A percentile compares a stretch with the other conserved stretches of the same genome.
Conservation (phyloP, 1,139 yeast genomes). For the Debaryomyces subglobosus region DNA sequence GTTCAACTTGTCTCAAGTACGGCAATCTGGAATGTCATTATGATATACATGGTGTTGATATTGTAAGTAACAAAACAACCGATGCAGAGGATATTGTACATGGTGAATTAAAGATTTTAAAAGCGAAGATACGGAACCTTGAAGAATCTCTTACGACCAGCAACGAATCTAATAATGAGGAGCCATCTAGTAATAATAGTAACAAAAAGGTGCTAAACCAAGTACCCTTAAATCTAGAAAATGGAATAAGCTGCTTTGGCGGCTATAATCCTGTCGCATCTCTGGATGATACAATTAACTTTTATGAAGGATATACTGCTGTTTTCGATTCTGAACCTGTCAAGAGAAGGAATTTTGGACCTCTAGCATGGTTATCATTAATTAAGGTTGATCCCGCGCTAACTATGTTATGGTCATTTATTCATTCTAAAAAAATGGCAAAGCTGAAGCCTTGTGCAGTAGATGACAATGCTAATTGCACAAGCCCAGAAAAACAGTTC, state of each 20-base stretch:
- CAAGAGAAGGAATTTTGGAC: conserved; percentile 32
- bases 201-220: background rate
- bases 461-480: background rate
- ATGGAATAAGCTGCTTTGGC: background rate
- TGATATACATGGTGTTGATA: conserved; percentile 10
- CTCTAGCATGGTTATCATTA: conserved; percentile 39
- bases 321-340: conserved; percentile 28
- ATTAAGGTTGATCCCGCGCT: conserved; percentile 6
- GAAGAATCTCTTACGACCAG: conserved; percentile 8
- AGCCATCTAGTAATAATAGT: background rate
- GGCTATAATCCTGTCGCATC: conserved; percentile 20
- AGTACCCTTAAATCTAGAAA: background rate
- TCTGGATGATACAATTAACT: conserved; percentile 32
- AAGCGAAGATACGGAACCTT: conserved; percentile 14
- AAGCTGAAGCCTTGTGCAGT: background rate
- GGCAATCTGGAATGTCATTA: conserved; percentile 33
- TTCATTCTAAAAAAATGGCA: background rate
- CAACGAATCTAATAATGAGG: background rate
- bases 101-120: conserved; percentile 13
- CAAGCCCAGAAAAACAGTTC: background rate
- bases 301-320: conserved; percentile 35
- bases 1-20: conserved; percentile 44
- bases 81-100: conserved; percentile 10
- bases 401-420: conserved; percentile 1
- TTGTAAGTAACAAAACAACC: background rate